Evolutionary conservation across 257 asterid species (phyloP).

Genomic region (Leptodermis oblonga): DNA sequence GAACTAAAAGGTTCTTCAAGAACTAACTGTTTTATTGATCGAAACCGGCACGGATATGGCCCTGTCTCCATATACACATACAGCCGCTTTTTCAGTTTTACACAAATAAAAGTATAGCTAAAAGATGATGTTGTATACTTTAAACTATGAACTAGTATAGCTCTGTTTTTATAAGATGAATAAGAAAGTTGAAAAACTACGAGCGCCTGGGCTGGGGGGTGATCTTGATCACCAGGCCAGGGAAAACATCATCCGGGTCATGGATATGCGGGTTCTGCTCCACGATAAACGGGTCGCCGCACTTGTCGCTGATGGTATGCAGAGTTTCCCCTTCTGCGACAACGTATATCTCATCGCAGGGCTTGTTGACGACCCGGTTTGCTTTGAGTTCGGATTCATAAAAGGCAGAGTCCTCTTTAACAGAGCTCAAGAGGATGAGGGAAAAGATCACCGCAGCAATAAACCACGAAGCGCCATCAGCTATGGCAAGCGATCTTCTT

Average conservation of each 20-base stretch:
- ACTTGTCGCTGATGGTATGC: conserved; percentile 25
- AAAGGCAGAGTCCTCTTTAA: background rate
- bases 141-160: background rate
- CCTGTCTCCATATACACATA: background rate
- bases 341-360: conserved; percentile 26
- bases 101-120: background rate
- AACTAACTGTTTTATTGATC: background rate
- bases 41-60: background rate
- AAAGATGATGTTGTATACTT: background rate
- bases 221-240: conserved; percentile 32
- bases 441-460: conserved; percentile 8
- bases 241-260: conserved; percentile 31
- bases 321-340: conserved; percentile 32
- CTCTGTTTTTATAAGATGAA: too few species aligned
- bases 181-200: too few species aligned
- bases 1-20: too few species aligned
- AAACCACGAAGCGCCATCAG: conserved; percentile 9
- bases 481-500: background rate
- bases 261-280: conserved; percentile 26
- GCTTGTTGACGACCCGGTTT: conserved; percentile 5
- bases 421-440: conserved; percentile 2
- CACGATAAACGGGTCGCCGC: conserved; percentile 20
- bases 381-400: background rate
- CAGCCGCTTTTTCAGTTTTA: background rate
- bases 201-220: conserved; percentile 1